Evolutionary conservation across 768 basidiomycete genomes (phyloP).

Genomic region (Phylloporus arenicola): DNA sequence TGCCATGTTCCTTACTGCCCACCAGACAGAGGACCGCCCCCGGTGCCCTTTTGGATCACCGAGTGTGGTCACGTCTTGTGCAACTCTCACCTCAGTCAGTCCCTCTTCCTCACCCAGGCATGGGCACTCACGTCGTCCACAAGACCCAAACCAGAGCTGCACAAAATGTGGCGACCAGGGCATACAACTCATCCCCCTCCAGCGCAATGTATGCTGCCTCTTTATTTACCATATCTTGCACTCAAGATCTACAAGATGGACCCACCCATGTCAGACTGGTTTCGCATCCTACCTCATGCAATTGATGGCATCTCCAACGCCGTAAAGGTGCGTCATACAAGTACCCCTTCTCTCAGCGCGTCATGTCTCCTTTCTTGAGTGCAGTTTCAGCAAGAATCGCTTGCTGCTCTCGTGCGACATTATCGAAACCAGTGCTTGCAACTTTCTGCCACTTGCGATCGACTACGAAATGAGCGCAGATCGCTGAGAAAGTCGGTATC

Average conservation of each 20-base stretch:
- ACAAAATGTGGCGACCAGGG: constrained; percentile 56
- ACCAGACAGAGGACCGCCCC: constrained; percentile 43
- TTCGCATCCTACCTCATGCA: constrained; percentile 54
- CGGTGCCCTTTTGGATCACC: constrained; percentile 81
- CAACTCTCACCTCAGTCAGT: constrained; percentile 77
- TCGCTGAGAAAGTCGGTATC: constrained; percentile 48
- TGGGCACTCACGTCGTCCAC: background rate
- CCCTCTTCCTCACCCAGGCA: background rate
- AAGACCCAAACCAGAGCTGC: constrained; percentile 73
- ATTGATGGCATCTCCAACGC: constrained; percentile 64
- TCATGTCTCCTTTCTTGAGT: background rate
- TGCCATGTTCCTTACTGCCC: constrained; percentile 65
- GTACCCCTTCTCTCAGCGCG: background rate
- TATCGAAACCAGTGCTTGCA: constrained; percentile 57
- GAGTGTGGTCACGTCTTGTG: constrained; percentile 85
- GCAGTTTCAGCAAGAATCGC: constrained; percentile 76
- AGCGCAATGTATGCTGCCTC: constrained; percentile 53
- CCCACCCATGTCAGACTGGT: constrained; percentile 79
- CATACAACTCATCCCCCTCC: constrained; percentile 68
- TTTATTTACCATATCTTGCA: background rate
- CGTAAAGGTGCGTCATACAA: constrained; percentile 45
- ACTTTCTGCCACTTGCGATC: constrained; percentile 28
- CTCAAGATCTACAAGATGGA: constrained; percentile 53
- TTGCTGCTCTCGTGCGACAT: constrained; percentile 61
- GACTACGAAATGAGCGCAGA: constrained; percentile 36